Evolutionary conservation across 2,329 filamentous ascomycete genomes (phyloP), one percentile per base, ranked within the genome.

Genomic region (Fusarium floridanum): DNA sequence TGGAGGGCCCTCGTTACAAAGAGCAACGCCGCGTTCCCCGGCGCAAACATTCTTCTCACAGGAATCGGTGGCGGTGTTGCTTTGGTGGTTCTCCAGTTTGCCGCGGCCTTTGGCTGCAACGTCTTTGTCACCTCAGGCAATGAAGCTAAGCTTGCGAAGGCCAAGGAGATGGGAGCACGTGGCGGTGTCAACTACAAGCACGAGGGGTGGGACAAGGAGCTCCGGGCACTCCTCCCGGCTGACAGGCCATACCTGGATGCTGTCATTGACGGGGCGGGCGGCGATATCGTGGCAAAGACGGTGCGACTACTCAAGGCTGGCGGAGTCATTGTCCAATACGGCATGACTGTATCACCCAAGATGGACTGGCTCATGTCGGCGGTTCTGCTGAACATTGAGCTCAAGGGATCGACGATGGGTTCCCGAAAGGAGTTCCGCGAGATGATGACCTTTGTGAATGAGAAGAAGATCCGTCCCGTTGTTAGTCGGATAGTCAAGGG

Each of bases 11-110:
- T 97, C 50, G 90, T 97, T 61, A 93, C 90, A 8, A 98, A 98
- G 87, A 91, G 89, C 59, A 89, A 88, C 6, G 91, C 92, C 74
- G 89, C 89, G 8, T 84, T 86, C 67, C 83, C 84, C 1, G 94
- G 94, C 3, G 85, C 89, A 71, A 97, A 97, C 80, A 87, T 98
- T 5, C 85, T 98, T 36, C 85, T 98, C 48, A 98, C 96, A 6
- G 96, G 96, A 0, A 97, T 98, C 82, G 96, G 96, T 1, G 96
- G 96, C 39, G 96, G 96, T 50, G 96, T 98, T 1, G 96, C 96
- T 37, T 85, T 98, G 65, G 92, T 94, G 86, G 93, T 90, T 7
- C 85, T 98, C 76, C 88, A 94, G 81, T 97, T 97, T 83, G 95
- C 91, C 12, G 91, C 92, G 14, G 94, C 90, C 11, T 84, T 91